These are phyloP conservation scores for Lenzites betulinus DNA, from an alignment of 768 basidiomycete species.

Conservation along the genomic window DNA sequence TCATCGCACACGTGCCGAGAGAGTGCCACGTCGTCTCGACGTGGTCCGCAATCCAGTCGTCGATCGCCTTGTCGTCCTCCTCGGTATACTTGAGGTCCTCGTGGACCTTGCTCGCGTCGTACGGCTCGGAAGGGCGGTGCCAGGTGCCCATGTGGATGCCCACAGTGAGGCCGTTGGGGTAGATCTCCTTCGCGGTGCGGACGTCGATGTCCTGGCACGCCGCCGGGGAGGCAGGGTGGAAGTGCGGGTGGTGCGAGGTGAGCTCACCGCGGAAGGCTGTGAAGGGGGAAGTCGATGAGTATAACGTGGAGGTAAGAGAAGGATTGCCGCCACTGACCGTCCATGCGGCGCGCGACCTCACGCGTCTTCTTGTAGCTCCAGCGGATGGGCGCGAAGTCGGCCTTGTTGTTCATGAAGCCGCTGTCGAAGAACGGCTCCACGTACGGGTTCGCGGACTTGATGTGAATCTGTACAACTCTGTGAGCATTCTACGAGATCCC, in stretches of 20 bases:
- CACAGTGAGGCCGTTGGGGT: conserved; percentile 62
- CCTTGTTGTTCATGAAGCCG: conserved; percentile 81
- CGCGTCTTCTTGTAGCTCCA: conserved; percentile 81
- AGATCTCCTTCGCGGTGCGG: conserved; percentile 61
- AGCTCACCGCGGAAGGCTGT: conserved; percentile 71
- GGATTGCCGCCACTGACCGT: conserved; percentile 40
- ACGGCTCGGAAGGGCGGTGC: conserved; percentile 58
- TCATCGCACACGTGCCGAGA: conserved; percentile 60
- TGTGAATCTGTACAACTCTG: conserved; percentile 51
- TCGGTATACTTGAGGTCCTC: conserved; percentile 65
- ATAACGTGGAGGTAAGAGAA: neutral
- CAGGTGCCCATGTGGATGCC: conserved; percentile 76
- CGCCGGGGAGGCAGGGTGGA: conserved; percentile 69
- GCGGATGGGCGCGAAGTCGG: conserved; percentile 73
- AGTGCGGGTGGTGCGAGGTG: conserved; percentile 71
- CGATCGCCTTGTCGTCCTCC: conserved; percentile 73
- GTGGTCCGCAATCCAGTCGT: conserved; percentile 68
- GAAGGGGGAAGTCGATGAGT: neutral
- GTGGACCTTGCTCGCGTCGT: conserved; percentile 57
- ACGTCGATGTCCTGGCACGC: conserved; percentile 65
- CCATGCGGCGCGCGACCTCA: conserved; percentile 72
- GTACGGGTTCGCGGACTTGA: conserved; percentile 61
- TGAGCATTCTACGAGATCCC: neutral
- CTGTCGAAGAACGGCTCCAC: conserved; percentile 65
- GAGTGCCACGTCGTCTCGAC: conserved; percentile 82